These are phyloP conservation scores for Heterococcus sp. DNA, from an alignment of 108 stramenopile species.

Conservation along the genomic window DNA sequence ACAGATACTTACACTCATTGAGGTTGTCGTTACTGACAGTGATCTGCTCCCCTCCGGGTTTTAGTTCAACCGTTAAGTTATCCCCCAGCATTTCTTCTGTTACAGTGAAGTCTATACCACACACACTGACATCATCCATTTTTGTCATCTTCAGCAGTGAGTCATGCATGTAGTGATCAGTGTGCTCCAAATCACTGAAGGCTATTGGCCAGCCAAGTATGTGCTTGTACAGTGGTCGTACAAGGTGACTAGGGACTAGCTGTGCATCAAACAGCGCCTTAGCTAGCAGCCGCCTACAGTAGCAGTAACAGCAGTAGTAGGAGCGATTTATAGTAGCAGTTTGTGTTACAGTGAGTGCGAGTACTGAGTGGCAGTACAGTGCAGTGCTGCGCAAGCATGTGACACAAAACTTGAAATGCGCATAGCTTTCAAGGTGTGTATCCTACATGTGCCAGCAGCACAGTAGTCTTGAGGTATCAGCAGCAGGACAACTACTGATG, in stretches of 20 bases:
- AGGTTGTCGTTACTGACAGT: slow-evolving; percentile 49
- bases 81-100: slow-evolving; percentile 70
- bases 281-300: slow-evolving; percentile 50
- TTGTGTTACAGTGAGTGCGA: too few relatives aligned
- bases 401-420: too few relatives aligned
- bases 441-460: too few relatives aligned
- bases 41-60: slow-evolving; percentile 36
- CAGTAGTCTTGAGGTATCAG: too few relatives aligned
- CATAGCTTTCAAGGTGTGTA: too few relatives aligned
- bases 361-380: too few relatives aligned
- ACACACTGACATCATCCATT: slow-evolving; percentile 39
- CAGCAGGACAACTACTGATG: too few relatives aligned
- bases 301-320: too few relatives aligned
- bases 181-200: slow-evolving; percentile 52
- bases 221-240: slow-evolving; percentile 55
- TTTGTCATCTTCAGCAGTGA: slow-evolving; percentile 44
- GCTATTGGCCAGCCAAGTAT: slow-evolving; percentile 50
- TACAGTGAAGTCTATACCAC: slow-evolving; percentile 88
- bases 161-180: slow-evolving; percentile 35
- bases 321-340: too few relatives aligned
- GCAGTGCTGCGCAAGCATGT: too few relatives aligned
- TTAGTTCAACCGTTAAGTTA: slow-evolving; percentile 40
- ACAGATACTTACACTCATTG: slow-evolving; percentile 8
- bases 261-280: slow-evolving; percentile 57
- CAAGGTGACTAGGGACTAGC: slow-evolving; percentile 46